Evolutionary conservation across 257 asterid genomes (phyloP).

Genomic region (Solanum commersonii): DNA sequence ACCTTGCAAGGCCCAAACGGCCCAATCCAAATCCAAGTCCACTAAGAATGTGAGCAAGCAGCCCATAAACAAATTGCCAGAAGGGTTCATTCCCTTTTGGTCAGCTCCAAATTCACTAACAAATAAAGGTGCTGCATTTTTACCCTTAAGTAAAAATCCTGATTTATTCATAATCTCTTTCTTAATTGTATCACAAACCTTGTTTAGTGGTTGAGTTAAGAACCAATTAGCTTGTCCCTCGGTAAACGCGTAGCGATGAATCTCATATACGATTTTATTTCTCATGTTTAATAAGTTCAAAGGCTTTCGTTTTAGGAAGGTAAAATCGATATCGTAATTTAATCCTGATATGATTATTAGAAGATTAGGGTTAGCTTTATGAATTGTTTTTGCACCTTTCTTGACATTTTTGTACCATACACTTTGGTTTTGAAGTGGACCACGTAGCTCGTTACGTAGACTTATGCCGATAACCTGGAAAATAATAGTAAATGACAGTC

Average conservation of each 20-base stretch:
- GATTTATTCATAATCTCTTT: conserved; percentile 8
- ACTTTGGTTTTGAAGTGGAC: conserved; percentile 29
- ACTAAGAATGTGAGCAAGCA: conserved; percentile 46
- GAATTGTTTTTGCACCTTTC: conserved; percentile 28
- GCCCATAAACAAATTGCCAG: conserved; percentile 39
- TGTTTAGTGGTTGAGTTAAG: conserved; percentile 7
- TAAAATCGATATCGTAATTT: conserved; percentile 22
- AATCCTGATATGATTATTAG: conserved; percentile 43
- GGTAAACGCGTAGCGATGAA: conserved; percentile 37
- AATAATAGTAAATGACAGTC: not conserved
- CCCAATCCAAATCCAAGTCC: conserved; percentile 64
- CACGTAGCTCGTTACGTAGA: conserved; percentile 56
- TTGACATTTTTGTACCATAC: conserved; percentile 31
- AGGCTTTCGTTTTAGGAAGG: conserved; percentile 23
- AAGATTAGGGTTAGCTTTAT: conserved; percentile 28
- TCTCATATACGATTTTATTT: conserved; percentile 37
- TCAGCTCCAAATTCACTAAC: conserved; percentile 54
- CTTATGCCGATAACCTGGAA: conserved; percentile 51
- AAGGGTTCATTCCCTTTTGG: conserved; percentile 28
- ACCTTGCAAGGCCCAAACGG: conserved; percentile 67
- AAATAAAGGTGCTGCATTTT: not conserved
- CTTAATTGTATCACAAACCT: conserved; percentile 15
- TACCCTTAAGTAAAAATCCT: conserved; percentile 25
- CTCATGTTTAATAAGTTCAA: conserved; percentile 3
- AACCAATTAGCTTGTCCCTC: conserved; percentile 11